phyloP scores from a whole-genome alignment of 2,329 filamentous ascomycete species.

The Colletotrichum tropicale region DNA sequence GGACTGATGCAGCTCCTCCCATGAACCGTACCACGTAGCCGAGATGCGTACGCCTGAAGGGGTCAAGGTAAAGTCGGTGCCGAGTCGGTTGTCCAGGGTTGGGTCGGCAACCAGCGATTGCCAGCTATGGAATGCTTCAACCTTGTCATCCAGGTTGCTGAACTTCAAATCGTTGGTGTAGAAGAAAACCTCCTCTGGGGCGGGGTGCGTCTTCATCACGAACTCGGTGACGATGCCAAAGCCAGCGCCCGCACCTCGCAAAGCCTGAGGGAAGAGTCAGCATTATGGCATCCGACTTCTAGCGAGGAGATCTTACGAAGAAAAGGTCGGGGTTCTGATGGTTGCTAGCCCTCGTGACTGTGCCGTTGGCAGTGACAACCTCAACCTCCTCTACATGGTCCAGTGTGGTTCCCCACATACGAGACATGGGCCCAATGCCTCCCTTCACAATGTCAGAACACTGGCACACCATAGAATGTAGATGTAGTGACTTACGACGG shows the following conservation, averaged over 20 bases:
- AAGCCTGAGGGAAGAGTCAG: conserved; percentile 10
- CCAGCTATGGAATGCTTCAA: conserved; percentile 52
- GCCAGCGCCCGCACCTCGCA: conserved; percentile 42
- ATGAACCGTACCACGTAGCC: conserved; percentile 57
- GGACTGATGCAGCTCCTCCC: conserved; percentile 50
- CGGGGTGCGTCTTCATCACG: conserved; percentile 34
- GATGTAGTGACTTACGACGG: conserved; percentile 45
- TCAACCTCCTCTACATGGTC: conserved; percentile 54
- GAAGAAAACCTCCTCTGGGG: conserved; percentile 50
- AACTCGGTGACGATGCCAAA: conserved; percentile 34
- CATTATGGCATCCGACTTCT: too few relatives aligned
- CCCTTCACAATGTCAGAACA: conserved; percentile 39
- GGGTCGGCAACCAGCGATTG: conserved; percentile 53
- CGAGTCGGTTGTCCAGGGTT: conserved; percentile 53
- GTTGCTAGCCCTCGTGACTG: conserved; percentile 22
- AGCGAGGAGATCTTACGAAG: conserved; percentile 16
- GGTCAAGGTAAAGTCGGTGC: conserved; percentile 51
- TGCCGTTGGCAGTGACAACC: conserved; percentile 32
- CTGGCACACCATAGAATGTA: not conserved
- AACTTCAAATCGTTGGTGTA: conserved; percentile 54
- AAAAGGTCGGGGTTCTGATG: conserved; percentile 30
- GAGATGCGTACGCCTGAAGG: conserved; percentile 52
- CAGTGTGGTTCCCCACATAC: conserved; percentile 61
- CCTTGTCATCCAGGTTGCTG: conserved; percentile 44
- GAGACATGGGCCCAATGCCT: conserved; percentile 59